Base-by-base conservation (phyloP, 306 rosid species). In the Canavalia ensiformis region DNA sequence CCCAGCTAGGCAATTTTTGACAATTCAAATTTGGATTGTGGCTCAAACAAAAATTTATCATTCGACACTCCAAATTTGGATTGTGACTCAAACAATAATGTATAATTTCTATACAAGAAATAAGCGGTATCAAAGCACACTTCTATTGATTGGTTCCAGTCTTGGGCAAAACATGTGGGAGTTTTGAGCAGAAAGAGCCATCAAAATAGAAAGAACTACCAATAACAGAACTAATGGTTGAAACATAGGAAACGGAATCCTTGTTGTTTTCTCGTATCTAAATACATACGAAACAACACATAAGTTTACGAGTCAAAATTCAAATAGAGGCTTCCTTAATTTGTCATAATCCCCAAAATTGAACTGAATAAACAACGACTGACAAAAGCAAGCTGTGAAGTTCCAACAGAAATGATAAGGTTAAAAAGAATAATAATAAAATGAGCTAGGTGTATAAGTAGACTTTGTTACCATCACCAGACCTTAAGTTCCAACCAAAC, bases 401-500 rank as follows among this genome's bases (percentile, higher is more conserved):
- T 56, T 57, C 64, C 44, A 79, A 18, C n/a, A 6, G 45, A 9
- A 55, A 55, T 4, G 49, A 10, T 5, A 68, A 68, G 3, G 6
- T 67, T 0, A 55, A 42, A 6, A 63, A 45, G 1, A 72, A 45
- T 10, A 60, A 39, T 12, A 52, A 25, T 25, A 49, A 59, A 57
- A 41, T 10, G 59, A 37, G 4, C 2, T 37, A 13, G 51, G 6
- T 7, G 28, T 44, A 54, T 28, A 77, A 62, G 69, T 33, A 77
- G 70, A 69, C 68, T 51, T 4, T 2, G 52, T 30, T 7, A 54
- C 75, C 31, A 78, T 9, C 34, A 12, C 7, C 0, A n/a, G 6
- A 47, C 13, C 6, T 34, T 63, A 6, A 83, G 65, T 50, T 35
- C 83, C 31, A 64, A 58, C 63, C 34, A 35, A 64, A 69, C 52